A percentile compares a stretch with the other conserved stretches of the same genome.
Evolutionary conservation across 2,329 filamentous ascomycete species (phyloP).

Genomic region (Xylariales sp.): DNA sequence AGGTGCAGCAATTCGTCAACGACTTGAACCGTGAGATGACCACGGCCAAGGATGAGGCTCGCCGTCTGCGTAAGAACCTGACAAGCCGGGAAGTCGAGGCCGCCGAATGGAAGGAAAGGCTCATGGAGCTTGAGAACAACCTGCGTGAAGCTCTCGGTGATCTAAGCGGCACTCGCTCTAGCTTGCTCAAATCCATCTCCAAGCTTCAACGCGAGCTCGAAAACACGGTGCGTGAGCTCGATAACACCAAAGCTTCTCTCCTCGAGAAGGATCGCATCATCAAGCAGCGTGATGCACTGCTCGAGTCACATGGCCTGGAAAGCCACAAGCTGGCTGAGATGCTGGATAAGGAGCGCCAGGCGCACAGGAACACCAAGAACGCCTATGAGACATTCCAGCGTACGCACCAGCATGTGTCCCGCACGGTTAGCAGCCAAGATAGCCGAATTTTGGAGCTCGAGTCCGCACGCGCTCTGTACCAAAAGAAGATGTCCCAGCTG

Average conservation of each 20-base stretch:
- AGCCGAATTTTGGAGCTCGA: slow-evolving; percentile 83
- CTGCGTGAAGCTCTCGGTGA: slow-evolving; percentile 84
- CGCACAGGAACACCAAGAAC: slow-evolving; percentile 79
- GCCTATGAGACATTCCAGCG: slow-evolving; percentile 86
- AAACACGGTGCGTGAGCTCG: slow-evolving; percentile 75
- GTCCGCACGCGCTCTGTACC: slow-evolving; percentile 70
- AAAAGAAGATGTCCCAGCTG: slow-evolving; percentile 68
- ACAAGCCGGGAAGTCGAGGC: slow-evolving; percentile 84
- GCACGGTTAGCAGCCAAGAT: slow-evolving; percentile 81
- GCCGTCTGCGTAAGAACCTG: slow-evolving; percentile 76
- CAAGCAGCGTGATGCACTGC: slow-evolving; percentile 79
- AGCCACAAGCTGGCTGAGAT: slow-evolving; percentile 79
- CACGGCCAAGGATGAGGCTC: slow-evolving; percentile 78
- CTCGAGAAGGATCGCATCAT: slow-evolving; percentile 90
- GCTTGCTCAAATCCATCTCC: slow-evolving; percentile 79
- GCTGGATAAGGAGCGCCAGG: slow-evolving; percentile 84
- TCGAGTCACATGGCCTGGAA: slow-evolving; percentile 87
- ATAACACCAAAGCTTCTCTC: slow-evolving; percentile 69
- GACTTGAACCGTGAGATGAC: slow-evolving; percentile 85
- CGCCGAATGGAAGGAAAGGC: slow-evolving; percentile 82
- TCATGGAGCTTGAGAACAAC: slow-evolving; percentile 86
- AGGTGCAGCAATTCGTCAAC: slow-evolving; percentile 89
- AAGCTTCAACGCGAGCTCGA: slow-evolving; percentile 88
- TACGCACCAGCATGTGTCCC: slow-evolving; percentile 80
- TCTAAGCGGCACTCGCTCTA: slow-evolving; percentile 79